Base-by-base conservation (phyloP, 352 stramenopile genomes). In the Pythium oligandrum region DNA sequence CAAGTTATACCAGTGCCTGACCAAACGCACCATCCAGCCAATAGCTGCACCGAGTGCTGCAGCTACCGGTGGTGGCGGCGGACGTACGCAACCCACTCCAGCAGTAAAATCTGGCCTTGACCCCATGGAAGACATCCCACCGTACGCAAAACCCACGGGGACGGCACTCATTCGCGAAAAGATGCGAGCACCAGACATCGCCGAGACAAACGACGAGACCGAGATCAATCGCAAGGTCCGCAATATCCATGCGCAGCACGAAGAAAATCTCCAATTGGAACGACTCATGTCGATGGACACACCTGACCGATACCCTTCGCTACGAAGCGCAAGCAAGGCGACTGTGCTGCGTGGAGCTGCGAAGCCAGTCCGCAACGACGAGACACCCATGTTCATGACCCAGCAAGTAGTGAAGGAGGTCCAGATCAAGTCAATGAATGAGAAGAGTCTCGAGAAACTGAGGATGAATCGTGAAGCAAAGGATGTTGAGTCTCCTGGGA, bases 1-100 rank as follows among this genome's bases (percentile, higher is more conserved):
- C 31, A 93, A 93, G 57, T 69, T 95, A 40, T 97, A 97, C 59
- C 81, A 96, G 63, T 89, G 81, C 33, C 68, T 96, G n/a, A 96
- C 87, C 17, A 93, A 96, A 51, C 78, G 87, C 30, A 83, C 79
- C 8, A 84, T 97, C 42, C 83, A 94, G 52, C 71, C 82, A 8
- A 85, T 79, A 3, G 63, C 53, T 2, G 43, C 57, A n/a, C 52
- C 59, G 1, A 47, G 58, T 4, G 44, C 50, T 40, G 10, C 50
- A 26, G 38, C 60, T 9, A 7, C 50, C 6, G 3, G 6, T 9
- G 12, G 30, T 36, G 30, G 17, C 9, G 31, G 45, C 45, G 30
- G 26, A 5, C 11, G 43, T 17, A 8, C 6, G 31, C 10, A 42
- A 6, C 7, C 48, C 26, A 42, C 40, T 42, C 34, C 44, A 30